Conservation (phyloP, 192 early-diverging fungal species). For the Backusella tuberculispora region DNA sequence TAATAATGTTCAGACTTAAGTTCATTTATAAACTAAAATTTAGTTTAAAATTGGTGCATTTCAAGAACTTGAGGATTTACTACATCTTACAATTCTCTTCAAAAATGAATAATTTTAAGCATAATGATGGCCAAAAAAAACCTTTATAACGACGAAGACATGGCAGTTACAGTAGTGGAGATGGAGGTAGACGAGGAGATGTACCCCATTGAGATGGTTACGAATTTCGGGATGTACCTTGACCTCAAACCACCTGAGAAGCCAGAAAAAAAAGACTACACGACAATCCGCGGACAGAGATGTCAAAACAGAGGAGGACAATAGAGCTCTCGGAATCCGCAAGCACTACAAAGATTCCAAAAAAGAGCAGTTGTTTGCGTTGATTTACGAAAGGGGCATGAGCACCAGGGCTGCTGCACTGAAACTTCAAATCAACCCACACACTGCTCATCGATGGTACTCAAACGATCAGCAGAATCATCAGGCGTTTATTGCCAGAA, state of each 20-base stretch:
- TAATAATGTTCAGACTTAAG: too few species aligned
- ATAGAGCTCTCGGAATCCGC: too few species aligned
- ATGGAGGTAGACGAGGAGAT: background rate
- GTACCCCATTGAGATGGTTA: background rate
- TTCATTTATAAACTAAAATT: too few species aligned
- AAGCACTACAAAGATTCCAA: background rate
- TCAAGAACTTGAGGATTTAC: too few species aligned
- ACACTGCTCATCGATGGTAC: background rate
- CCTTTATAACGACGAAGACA: too few species aligned
- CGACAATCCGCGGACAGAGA: background rate
- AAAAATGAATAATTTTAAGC: too few species aligned
- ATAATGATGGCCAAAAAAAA: too few species aligned
- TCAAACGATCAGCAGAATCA: background rate
- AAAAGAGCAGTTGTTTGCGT: background rate
- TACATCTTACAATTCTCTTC: too few species aligned
- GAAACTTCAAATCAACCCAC: background rate
- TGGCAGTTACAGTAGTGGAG: background rate
- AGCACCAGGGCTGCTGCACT: background rate
- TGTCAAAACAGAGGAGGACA: too few species aligned
- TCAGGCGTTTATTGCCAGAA: background rate
- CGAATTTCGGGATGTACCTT: background rate
- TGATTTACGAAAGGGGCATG: background rate
- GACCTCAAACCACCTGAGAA: conserved; percentile 11
- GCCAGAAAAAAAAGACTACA: background rate
- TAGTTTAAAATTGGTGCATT: too few species aligned